phyloP scores from a whole-genome alignment of 2,329 filamentous ascomycete species.

The Tolypocladium guangdongense region DNA sequence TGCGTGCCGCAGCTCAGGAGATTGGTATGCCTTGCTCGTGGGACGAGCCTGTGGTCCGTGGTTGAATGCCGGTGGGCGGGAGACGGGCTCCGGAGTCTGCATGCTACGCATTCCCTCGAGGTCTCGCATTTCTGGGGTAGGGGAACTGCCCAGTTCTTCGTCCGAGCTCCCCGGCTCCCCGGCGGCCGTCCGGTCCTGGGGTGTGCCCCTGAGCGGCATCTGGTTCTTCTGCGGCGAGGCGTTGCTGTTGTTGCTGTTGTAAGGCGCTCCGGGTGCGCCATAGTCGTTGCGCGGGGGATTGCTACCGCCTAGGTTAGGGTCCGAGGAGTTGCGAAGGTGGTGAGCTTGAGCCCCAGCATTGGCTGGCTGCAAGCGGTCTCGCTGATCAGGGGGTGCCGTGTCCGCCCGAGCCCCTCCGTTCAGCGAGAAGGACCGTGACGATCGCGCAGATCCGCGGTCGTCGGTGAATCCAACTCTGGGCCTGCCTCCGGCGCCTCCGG shows the following conservation, averaged over 20 bases:
- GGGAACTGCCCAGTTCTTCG: constrained; percentile 33
- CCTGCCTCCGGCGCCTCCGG: constrained; percentile 18
- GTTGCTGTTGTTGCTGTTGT: constrained; percentile 6
- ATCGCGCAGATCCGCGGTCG: constrained; percentile 36
- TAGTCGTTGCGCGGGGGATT: constrained; percentile 13
- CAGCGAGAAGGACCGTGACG: constrained; percentile 41
- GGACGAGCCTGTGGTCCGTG: constrained; percentile 65
- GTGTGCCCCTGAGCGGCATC: constrained; percentile 26
- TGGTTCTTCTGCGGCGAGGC: constrained; percentile 23
- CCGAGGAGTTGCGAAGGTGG: constrained; percentile 38
- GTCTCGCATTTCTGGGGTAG: constrained; percentile 32
- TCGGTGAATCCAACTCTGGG: constrained; percentile 48
- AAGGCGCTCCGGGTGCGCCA: constrained; percentile 11
- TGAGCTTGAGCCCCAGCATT: constrained; percentile 20
- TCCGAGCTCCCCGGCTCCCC: constrained; percentile 47
- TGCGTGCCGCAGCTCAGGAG: constrained; percentile 66
- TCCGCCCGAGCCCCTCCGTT: constrained; percentile 35
- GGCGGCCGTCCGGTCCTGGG: constrained; percentile 32
- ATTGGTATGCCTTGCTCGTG: constrained; percentile 55
- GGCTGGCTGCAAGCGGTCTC: constrained; percentile 22
- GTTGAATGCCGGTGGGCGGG: constrained; percentile 65
- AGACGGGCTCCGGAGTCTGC: constrained; percentile 65
- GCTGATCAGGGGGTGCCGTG: constrained; percentile 36
- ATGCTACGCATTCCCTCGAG: constrained; percentile 44
- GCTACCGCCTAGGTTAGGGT: constrained; percentile 21